Conservation (phyloP, 176 grass and related monocot genomes). For the Aegilops longissima region DNA sequence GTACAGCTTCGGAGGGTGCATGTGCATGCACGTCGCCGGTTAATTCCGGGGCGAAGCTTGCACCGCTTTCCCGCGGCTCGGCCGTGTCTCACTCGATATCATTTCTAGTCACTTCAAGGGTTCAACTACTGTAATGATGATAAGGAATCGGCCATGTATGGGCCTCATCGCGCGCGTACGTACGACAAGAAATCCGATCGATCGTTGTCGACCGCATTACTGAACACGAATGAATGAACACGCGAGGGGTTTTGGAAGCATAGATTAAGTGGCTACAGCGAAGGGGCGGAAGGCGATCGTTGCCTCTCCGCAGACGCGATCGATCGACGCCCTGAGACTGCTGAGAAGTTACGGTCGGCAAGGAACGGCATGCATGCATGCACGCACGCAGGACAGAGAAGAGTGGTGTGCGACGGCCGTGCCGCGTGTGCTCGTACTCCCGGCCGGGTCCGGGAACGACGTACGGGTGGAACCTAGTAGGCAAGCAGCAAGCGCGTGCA, state of each 20-base stretch:
- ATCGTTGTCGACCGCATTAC: not conserved
- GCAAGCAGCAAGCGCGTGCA: no score
- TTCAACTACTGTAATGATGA: constrained; percentile 16
- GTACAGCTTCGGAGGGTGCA: not conserved
- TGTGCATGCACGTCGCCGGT: not conserved
- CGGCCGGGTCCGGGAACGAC: not conserved
- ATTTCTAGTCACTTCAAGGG: not conserved
- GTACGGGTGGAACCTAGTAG: not conserved
- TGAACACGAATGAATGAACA: not conserved
- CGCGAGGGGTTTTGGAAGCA: not conserved
- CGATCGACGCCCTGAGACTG: not conserved
- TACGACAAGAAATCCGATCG: not conserved
- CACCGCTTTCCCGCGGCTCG: not conserved
- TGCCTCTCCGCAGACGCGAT: not conserved
- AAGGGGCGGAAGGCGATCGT: not conserved
- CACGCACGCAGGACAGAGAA: not conserved
- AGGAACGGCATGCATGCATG: not conserved
- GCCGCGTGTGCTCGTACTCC: not conserved
- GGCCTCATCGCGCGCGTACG: not conserved
- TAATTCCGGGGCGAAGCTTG: not conserved
- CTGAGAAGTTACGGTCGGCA: not conserved
- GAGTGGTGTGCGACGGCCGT: not conserved
- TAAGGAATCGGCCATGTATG: not conserved
- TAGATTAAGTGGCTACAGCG: no score
- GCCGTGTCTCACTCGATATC: not conserved